Evolutionary conservation across 768 basidiomycete species (phyloP), one percentile per base, ranked within the genome.

Genomic region (Floccularia luteovirens): DNA sequence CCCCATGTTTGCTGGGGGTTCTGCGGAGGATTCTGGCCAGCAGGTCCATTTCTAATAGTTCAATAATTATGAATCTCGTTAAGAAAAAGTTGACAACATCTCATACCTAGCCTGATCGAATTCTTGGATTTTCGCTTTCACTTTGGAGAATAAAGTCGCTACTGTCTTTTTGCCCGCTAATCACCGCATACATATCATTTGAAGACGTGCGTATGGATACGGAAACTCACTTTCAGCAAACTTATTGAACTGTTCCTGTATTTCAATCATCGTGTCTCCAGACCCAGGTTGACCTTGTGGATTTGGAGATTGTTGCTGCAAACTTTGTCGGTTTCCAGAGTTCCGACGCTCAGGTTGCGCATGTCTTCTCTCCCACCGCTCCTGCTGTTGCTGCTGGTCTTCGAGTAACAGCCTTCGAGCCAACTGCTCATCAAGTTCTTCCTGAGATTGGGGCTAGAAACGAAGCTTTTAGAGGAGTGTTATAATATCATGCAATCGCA

Each of bases 61-160:
- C n/a, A n/a, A n/a, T n/a, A n/a, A n/a, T n/a, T n/a, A n/a, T n/a
- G n/a, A n/a, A n/a, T n/a, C n/a, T n/a, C n/a, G n/a, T n/a, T n/a
- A n/a, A n/a, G n/a, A n/a, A n/a, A n/a, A n/a, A n/a, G n/a, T n/a
- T 34, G 13, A 20, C 10, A 34, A n/a, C 16, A 34, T 34, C 8
- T 5, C 20, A 20, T 34, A 71, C 66, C 59, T 58, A 12, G 64
- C 63, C 50, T 79, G 75, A 27, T 90, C 87, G 45, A 77, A 78
- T 50, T 90, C 89, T 51, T 84, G 81, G 43, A 90, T 77, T 71
- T 90, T 90, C 4, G 85, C 78, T 53, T 78, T 89, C 34, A 89
- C 84, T 56, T 83, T 90, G 24, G 76, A 77, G 28, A 90, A 68
- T 20, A 90, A 56, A 6, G 64, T 71, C 34, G 72, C 78, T 57